These are phyloP conservation scores for Lavandula angustifolia DNA, from an alignment of 257 asterid species.

Conservation along the genomic window DNA sequence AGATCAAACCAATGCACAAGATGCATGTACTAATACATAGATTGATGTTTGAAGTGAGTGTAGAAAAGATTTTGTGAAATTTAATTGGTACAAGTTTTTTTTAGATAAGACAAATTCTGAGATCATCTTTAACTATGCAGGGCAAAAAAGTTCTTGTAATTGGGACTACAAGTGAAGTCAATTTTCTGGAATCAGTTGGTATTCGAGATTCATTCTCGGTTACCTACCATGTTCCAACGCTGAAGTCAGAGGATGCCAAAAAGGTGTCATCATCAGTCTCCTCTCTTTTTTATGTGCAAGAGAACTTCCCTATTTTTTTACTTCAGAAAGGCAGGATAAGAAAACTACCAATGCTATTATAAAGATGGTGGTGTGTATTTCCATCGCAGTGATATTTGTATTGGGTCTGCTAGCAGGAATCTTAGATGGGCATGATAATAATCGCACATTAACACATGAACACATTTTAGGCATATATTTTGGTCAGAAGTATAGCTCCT, in stretches of 20 bases:
- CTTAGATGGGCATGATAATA: background rate
- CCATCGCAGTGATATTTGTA: background rate
- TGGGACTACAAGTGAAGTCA: conserved; percentile 90
- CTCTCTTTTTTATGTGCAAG: conserved; percentile 24
- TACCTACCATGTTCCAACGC: conserved; percentile 80
- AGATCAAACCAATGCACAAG: background rate
- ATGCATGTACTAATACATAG: background rate
- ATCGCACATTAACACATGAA: background rate
- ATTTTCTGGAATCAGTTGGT: conserved; percentile 82
- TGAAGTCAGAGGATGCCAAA: conserved; percentile 76
- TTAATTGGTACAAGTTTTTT: conserved; percentile 8
- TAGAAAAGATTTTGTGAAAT: background rate
- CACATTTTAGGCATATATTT: conserved; percentile 1
- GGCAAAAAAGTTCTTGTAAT: conserved; percentile 86
- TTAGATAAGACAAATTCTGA: background rate
- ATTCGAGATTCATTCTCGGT: conserved; percentile 78
- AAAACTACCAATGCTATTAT: background rate
- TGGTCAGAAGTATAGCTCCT: conserved; percentile 10
- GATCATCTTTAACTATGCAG: conserved; percentile 44
- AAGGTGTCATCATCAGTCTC: conserved; percentile 52
- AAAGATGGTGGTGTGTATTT: conserved; percentile 2
- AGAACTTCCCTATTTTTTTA: conserved; percentile 1
- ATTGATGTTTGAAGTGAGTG: background rate
- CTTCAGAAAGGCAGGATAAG: conserved; percentile 2
- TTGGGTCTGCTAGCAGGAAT: conserved; percentile 21